Evolutionary conservation across 2,329 filamentous ascomycete genomes (phyloP).

Genomic region (Fusarium redolens): DNA sequence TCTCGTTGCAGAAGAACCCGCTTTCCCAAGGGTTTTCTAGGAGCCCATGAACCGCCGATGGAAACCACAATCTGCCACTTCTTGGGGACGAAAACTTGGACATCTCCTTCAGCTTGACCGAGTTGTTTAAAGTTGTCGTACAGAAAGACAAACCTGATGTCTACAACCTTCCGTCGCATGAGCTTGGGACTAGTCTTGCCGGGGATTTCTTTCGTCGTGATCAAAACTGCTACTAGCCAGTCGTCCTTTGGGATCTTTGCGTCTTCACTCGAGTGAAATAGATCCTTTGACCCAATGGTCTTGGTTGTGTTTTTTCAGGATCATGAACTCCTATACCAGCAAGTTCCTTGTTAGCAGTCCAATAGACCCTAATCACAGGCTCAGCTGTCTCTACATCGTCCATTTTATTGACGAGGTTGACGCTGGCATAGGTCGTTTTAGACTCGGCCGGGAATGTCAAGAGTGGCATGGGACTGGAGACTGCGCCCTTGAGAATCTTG

Average conservation of each 20-base stretch:
- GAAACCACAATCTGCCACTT: not conserved
- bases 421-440: not conserved
- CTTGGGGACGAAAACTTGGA: not conserved
- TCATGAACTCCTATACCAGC: not conserved
- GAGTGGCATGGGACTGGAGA: not conserved
- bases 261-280: not conserved
- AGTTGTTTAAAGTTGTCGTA: not conserved
- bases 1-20: not conserved
- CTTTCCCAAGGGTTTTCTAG: not conserved
- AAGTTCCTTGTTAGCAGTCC: not conserved
- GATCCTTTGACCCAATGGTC: fast-evolving
- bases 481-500: not conserved
- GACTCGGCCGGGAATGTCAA: not conserved
- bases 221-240: not conserved
- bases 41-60: not conserved
- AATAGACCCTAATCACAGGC: not conserved
- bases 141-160: not conserved
- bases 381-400: not conserved
- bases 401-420: not conserved
- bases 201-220: not conserved
- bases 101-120: not conserved
- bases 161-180: not conserved
- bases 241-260: not conserved
- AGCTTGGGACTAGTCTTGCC: not conserved
- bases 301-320: not conserved